Evolutionary conservation across 306 rosid genomes (phyloP).

Genomic region (Morella rubra): DNA sequence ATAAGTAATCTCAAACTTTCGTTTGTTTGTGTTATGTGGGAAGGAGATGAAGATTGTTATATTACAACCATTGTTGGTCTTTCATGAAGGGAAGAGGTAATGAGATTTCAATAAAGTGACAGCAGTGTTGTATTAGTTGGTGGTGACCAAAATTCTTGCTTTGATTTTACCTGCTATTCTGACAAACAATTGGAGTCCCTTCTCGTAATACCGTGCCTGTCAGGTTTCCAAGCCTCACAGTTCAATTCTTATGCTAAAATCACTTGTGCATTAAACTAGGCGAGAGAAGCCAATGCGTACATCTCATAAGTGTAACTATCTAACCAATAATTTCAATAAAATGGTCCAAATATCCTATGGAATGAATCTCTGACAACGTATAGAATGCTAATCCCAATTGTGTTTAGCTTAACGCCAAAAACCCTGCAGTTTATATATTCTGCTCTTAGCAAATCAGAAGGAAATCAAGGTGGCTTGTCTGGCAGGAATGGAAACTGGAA

Average conservation of each 20-base stretch:
- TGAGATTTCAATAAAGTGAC: not conserved
- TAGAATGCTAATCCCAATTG: too few species aligned
- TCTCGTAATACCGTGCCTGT: not conserved
- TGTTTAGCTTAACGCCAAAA: too few species aligned
- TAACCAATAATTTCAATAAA: too few species aligned
- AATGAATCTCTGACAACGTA: too few species aligned
- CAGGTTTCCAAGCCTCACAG: not conserved
- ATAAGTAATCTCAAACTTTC: slow-evolving; percentile 35
- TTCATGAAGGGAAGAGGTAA: not conserved
- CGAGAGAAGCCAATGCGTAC: not conserved
- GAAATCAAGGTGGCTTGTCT: too few species aligned
- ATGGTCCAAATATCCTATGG: too few species aligned
- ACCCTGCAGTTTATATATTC: too few species aligned
- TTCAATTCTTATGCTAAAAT: not conserved
- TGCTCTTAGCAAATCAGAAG: too few species aligned
- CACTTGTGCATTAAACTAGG: not conserved
- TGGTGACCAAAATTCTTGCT: not conserved
- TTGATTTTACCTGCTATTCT: not conserved
- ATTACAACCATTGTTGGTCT: not conserved
- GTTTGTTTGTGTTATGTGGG: not conserved
- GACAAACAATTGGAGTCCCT: not conserved
- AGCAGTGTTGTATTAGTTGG: not conserved
- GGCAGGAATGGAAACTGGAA: too few species aligned
- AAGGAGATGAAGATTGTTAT: slow-evolving; percentile 1
- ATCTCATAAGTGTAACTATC: not conserved